phyloP scores from a whole-genome alignment of 352 stramenopile species.

The Globisporangium middletonii region DNA sequence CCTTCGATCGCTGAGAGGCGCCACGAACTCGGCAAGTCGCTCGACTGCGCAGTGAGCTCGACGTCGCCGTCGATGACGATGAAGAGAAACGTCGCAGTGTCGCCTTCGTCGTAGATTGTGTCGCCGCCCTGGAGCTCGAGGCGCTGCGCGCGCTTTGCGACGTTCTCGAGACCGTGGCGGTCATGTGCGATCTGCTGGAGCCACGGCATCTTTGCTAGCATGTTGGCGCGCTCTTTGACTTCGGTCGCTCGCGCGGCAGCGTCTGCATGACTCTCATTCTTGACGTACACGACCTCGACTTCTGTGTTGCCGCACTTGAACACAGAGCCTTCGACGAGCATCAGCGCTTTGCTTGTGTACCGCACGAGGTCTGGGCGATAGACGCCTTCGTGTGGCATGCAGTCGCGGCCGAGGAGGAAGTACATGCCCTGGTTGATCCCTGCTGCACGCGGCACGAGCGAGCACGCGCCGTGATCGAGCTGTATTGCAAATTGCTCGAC shows the following conservation, averaged over 20 bases:
- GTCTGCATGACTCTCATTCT: conserved; percentile 16
- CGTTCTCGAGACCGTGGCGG: conserved; percentile 34
- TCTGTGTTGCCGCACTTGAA: conserved; percentile 57
- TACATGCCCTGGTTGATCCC: conserved; percentile 70
- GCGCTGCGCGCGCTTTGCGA: conserved; percentile 39
- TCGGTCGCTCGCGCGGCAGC: conserved; percentile 22
- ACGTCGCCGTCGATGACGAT: conserved; percentile 54
- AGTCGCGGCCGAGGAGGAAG: conserved; percentile 55
- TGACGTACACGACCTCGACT: conserved; percentile 58
- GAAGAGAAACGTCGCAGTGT: conserved; percentile 58
- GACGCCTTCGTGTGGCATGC: conserved; percentile 25
- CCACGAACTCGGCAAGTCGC: conserved; percentile 9
- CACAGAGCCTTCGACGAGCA: conserved; percentile 59
- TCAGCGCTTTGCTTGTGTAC: conserved; percentile 62
- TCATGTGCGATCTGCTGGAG: conserved; percentile 51
- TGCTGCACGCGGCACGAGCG: conserved; percentile 44
- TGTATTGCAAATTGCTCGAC: conserved; percentile 67
- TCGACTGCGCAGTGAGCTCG: conserved; percentile 15
- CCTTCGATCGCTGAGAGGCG: conserved; percentile 12
- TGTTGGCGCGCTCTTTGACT: conserved; percentile 31
- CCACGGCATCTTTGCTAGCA: conserved; percentile 52
- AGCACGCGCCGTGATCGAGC: conserved; percentile 48
- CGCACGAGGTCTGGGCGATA: conserved; percentile 42
- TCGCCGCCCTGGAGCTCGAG: conserved; percentile 36
- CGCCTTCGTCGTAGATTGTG: conserved; percentile 51